Conservation (phyloP, 1,139 yeast species). For the Sugiyamaella novakii region DNA sequence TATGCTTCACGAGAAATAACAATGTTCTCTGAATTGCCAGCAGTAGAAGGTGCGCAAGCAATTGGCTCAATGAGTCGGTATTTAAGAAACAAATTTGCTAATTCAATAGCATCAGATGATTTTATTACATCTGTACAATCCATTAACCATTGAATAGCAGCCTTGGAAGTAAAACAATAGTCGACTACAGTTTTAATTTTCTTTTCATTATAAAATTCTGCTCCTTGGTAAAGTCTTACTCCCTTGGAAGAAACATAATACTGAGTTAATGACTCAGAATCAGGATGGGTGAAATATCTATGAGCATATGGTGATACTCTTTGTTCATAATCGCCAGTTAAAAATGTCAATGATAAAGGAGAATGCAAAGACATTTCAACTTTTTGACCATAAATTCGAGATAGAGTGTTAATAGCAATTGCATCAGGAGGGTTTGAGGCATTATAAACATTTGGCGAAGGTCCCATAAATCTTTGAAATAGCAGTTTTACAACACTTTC, state of each 20-base stretch:
- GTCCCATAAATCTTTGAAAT: slow-evolving; percentile 67
- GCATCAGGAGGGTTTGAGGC: slow-evolving; percentile 51
- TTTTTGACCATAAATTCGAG: slow-evolving; percentile 11
- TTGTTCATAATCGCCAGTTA: slow-evolving; percentile 23
- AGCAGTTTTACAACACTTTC: slow-evolving; percentile 65
- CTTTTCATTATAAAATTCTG: slow-evolving; percentile 24
- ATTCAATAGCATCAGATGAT: slow-evolving; percentile 58
- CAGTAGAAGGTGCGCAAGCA: slow-evolving; percentile 19
- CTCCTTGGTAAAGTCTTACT: slow-evolving; percentile 56
- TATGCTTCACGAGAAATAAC: slow-evolving; percentile 43
- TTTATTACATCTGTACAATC: slow-evolving; percentile 80
- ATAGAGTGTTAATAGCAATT: slow-evolving; percentile 11
- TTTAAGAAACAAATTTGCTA: slow-evolving; percentile 60
- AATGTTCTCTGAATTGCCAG: slow-evolving; percentile 13
- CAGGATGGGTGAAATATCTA: slow-evolving; percentile 82
- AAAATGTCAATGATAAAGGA: slow-evolving; percentile 1
- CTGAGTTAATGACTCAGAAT: slow-evolving; percentile 78
- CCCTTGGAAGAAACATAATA: slow-evolving; percentile 74
- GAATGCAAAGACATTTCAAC: slow-evolving; percentile 9
- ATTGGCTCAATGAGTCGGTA: slow-evolving; percentile 50
- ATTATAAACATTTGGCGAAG: slow-evolving; percentile 68
- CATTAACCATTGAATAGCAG: slow-evolving; percentile 82
- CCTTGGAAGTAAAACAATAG: slow-evolving; percentile 70
- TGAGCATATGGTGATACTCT: slow-evolving; percentile 69
- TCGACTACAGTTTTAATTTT: slow-evolving; percentile 33